Conservation (phyloP, 345 rosid genomes). For the Melaleuca quinquenervia region DNA sequence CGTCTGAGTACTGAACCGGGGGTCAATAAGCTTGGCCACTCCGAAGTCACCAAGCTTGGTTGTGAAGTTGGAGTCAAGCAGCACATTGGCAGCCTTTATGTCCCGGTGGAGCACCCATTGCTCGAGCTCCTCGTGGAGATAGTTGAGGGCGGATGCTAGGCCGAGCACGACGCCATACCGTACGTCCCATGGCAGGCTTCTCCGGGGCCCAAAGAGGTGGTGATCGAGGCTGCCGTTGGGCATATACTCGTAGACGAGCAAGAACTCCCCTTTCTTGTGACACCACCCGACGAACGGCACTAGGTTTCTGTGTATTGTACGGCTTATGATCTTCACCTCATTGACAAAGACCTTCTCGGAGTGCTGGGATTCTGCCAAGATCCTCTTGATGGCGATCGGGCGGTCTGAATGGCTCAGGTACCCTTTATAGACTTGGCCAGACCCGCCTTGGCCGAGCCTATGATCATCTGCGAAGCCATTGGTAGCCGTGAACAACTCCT, state of each 20-base stretch:
- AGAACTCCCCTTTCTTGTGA: background rate
- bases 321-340: background rate
- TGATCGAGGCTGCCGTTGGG: background rate
- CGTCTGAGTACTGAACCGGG: background rate
- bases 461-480: background rate
- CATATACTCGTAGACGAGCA: background rate
- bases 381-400: background rate
- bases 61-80: background rate
- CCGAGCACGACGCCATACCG: background rate
- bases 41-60: background rate
- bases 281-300: background rate
- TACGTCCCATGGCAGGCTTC: background rate
- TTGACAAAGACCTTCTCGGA: background rate
- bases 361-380: background rate
- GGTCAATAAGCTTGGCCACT: background rate
- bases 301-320: background rate
- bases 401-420: background rate
- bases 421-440: background rate
- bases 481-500: background rate
- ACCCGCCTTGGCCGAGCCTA: background rate
- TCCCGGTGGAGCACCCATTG: background rate
- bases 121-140: background rate
- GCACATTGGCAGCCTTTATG: background rate
- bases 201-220: background rate
- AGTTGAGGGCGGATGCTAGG: background rate